Percentiles rank a stretch among this genome's conserved stretches.
Evolutionary conservation across 768 basidiomycete genomes (phyloP).

Genomic region (Calvatia gigantea): DNA sequence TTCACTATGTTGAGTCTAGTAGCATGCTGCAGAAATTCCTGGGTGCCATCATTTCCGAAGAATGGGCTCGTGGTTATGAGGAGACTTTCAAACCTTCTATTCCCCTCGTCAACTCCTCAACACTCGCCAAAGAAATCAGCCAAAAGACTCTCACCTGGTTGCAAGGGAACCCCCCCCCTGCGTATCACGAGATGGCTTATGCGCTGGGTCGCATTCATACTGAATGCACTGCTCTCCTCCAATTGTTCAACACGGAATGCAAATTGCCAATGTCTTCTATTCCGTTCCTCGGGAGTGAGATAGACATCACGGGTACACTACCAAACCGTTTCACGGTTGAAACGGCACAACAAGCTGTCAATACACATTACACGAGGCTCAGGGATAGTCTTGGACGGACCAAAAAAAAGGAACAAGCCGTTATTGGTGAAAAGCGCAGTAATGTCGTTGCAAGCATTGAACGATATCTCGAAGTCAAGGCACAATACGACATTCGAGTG

Average conservation of each 20-base stretch:
- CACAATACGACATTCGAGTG: constrained; percentile 82
- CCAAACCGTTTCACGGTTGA: constrained; percentile 74
- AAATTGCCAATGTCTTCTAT: constrained; percentile 80
- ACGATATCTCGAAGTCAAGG: constrained; percentile 78
- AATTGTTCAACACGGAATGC: constrained; percentile 81
- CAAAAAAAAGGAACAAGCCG: constrained; percentile 71
- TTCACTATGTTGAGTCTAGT: constrained; percentile 79
- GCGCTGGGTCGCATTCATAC: constrained; percentile 74
- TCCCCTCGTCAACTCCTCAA: constrained; percentile 48
- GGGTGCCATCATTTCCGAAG: constrained; percentile 81
- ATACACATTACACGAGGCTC: constrained; percentile 67
- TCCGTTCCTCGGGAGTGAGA: constrained; percentile 71
- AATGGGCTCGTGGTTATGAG: constrained; percentile 77
- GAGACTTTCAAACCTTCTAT: constrained; percentile 19
- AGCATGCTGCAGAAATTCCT: constrained; percentile 92
- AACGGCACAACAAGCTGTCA: constrained; percentile 70
- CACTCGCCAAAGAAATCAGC: constrained; percentile 67
- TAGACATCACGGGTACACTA: constrained; percentile 69
- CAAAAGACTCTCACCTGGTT: constrained; percentile 68
- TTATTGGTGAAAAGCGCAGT: constrained; percentile 72
- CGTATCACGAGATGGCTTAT: constrained; percentile 90
- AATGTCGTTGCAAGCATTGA: constrained; percentile 70
- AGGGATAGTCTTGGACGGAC: constrained; percentile 71
- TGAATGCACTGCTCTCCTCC: constrained; percentile 79
- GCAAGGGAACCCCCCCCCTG: constrained; percentile 68